A percentile compares a stretch with the other conserved stretches of the same genome.
Evolutionary conservation across 2,329 filamentous ascomycete genomes (phyloP).

Genomic region (Sordariomycetes sp.): DNA sequence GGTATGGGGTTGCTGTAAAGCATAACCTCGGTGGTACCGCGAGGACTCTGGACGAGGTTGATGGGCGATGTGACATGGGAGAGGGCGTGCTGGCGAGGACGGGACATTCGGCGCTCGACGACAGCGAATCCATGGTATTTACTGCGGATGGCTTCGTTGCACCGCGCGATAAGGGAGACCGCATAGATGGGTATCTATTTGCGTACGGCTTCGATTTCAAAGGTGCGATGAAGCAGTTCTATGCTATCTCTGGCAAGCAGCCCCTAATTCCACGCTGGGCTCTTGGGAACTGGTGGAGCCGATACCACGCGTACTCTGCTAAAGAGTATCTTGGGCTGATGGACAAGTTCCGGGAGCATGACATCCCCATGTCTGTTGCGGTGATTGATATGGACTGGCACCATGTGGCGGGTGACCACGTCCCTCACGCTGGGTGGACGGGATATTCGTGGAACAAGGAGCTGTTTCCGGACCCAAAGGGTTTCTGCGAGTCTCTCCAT

Average conservation of each 20-base stretch:
- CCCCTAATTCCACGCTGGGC: constrained; percentile 47
- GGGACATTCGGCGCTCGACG: constrained; percentile 44
- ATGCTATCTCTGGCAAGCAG: constrained; percentile 45
- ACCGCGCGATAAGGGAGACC: constrained; percentile 31
- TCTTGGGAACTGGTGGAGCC: constrained; percentile 57
- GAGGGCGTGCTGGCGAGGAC: constrained; percentile 39
- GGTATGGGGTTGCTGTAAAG: constrained; percentile 34
- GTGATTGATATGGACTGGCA: constrained; percentile 64
- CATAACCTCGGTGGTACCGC: constrained; percentile 36
- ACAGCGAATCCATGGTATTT: constrained; percentile 47
- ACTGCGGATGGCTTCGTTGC: constrained; percentile 41
- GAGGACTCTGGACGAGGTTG: constrained; percentile 42
- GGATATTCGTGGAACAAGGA: constrained; percentile 55
- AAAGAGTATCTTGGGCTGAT: constrained; percentile 48
- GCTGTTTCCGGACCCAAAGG: constrained; percentile 37
- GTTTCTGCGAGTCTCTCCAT: constrained; percentile 42
- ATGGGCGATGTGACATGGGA: constrained; percentile 40
- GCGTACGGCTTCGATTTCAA: constrained; percentile 48
- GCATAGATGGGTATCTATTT: constrained; percentile 52
- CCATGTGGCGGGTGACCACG: constrained; percentile 35
- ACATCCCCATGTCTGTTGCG: constrained; percentile 48
- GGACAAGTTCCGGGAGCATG: constrained; percentile 39
- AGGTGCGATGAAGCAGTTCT: constrained; percentile 43
- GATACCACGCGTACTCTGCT: constrained; percentile 49
- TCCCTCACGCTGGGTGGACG: constrained; percentile 27